A percentile compares a stretch with the other conserved stretches of the same genome.
Conservation (phyloP, 768 basidiomycete species). For the Lactarius sp. region DNA sequence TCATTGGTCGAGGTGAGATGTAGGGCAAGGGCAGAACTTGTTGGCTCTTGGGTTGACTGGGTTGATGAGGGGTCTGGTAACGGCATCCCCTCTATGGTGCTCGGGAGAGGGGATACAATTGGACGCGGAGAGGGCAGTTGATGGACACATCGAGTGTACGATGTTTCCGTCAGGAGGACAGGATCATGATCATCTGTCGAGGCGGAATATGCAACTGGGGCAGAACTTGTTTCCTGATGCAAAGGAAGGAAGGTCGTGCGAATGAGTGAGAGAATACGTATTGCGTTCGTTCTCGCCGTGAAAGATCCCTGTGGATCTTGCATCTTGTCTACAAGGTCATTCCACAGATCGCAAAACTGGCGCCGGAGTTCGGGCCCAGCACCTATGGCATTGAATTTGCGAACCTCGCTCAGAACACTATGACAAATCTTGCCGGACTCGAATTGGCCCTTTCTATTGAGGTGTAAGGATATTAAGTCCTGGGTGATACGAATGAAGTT, state of each 20-base stretch:
- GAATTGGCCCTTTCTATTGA: neutral
- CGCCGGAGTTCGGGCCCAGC: neutral
- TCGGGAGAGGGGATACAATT: too few species aligned
- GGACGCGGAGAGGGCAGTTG: too few species aligned
- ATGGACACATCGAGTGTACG: too few species aligned
- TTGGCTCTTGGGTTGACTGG: too few species aligned
- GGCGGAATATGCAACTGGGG: too few species aligned
- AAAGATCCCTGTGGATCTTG: neutral
- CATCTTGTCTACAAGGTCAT: neutral
- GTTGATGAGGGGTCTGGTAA: too few species aligned
- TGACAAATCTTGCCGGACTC: neutral
- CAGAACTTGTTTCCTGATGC: neutral
- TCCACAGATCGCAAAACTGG: conserved; percentile 13
- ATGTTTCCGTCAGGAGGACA: too few species aligned
- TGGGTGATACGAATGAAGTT: conserved; percentile 3
- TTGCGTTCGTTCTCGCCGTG: conserved; percentile 3
- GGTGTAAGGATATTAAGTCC: neutral
- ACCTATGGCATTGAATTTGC: neutral
- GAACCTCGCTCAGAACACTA: neutral
- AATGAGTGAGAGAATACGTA: conserved; percentile 1
- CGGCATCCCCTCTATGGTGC: too few species aligned
- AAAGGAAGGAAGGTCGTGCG: neutral
- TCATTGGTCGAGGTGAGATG: too few species aligned
- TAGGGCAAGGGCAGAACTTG: too few species aligned
- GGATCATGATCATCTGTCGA: too few species aligned